phyloP scores from a whole-genome alignment of 2,329 filamentous ascomycete genomes.

The Allantophomopsis cytisporea region DNA sequence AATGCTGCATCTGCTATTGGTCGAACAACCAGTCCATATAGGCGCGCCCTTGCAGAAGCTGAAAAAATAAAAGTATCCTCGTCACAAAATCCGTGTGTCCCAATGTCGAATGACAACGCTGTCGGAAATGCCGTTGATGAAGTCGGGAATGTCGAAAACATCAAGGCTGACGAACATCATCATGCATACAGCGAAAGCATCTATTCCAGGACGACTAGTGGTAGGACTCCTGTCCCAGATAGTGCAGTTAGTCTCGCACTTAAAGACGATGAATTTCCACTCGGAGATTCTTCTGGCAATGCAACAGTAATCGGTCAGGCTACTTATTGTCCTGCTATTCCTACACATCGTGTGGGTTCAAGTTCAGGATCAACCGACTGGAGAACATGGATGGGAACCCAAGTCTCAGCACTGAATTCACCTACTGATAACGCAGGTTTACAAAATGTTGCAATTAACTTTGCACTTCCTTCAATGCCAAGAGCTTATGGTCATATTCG shows the following conservation, averaged over 20 bases:
- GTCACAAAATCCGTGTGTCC: constrained; percentile 1
- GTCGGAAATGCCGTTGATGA: neutral
- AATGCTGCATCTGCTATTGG: constrained; percentile 37
- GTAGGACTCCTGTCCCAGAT: constrained; percentile 8
- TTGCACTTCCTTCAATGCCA: constrained; percentile 14
- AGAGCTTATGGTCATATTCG: constrained; percentile 27
- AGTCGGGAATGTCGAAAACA: neutral
- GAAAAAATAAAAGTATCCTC: constrained; percentile 6
- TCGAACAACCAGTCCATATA: constrained; percentile 39
- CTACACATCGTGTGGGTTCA: constrained; percentile 21
- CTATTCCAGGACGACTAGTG: constrained; percentile 19
- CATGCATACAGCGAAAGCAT: constrained; percentile 15
- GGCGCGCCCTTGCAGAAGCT: constrained; percentile 27
- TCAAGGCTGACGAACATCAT: neutral
- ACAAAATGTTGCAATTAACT: constrained; percentile 8
- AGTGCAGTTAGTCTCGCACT: constrained; percentile 8
- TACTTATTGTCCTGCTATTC: constrained; percentile 15
- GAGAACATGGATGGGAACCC: constrained; percentile 39
- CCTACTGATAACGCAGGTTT: constrained; percentile 9
- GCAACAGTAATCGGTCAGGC: constrained; percentile 20
- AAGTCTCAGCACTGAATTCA: constrained; percentile 28
- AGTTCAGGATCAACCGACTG: constrained; percentile 35
- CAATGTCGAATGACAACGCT: too few species aligned
- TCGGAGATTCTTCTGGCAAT: constrained; percentile 13
- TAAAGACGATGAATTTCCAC: constrained; percentile 2